Evolutionary conservation across 345 rosid genomes (phyloP).

Genomic region (Draba incana): DNA sequence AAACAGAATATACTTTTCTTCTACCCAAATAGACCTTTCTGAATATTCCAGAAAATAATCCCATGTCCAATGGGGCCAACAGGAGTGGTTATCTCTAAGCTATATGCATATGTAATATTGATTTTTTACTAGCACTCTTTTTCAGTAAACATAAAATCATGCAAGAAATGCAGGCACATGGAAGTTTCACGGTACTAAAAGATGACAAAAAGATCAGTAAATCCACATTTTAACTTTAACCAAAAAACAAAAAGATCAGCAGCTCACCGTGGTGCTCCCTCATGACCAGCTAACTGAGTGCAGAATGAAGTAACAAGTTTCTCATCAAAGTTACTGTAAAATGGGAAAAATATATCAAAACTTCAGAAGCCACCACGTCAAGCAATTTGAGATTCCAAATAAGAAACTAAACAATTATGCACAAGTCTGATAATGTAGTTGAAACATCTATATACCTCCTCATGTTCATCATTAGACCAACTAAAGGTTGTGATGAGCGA

Average conservation of each 20-base stretch:
- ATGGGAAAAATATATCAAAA: constrained; percentile 27
- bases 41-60: constrained; percentile 12
- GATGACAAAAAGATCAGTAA: constrained; percentile 17
- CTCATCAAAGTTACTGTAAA: constrained; percentile 85
- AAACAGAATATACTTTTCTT: background rate
- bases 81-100: constrained; percentile 17
- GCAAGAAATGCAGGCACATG: constrained; percentile 27
- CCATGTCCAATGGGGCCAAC: constrained; percentile 23
- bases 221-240: constrained; percentile 8
- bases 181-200: constrained; percentile 24
- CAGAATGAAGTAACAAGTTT: constrained; percentile 95
- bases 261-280: constrained; percentile 59
- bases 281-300: constrained; percentile 57
- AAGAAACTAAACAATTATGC: constrained; percentile 32
- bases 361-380: constrained; percentile 19
- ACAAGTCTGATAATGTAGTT: constrained; percentile 21
- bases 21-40: constrained; percentile 13
- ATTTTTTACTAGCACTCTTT: constrained; percentile 18
- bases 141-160: constrained; percentile 15
- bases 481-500: constrained; percentile 97
- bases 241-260: constrained; percentile 14
- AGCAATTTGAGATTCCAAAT: constrained; percentile 34
- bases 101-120: constrained; percentile 21
- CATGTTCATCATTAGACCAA: constrained; percentile 97
- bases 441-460: constrained; percentile 66